Percentiles rank a stretch among this genome's conserved stretches.
Evolutionary conservation across 805 yeast genomes (phyloP).

Genomic region (Blastobotrys peoriensis): DNA sequence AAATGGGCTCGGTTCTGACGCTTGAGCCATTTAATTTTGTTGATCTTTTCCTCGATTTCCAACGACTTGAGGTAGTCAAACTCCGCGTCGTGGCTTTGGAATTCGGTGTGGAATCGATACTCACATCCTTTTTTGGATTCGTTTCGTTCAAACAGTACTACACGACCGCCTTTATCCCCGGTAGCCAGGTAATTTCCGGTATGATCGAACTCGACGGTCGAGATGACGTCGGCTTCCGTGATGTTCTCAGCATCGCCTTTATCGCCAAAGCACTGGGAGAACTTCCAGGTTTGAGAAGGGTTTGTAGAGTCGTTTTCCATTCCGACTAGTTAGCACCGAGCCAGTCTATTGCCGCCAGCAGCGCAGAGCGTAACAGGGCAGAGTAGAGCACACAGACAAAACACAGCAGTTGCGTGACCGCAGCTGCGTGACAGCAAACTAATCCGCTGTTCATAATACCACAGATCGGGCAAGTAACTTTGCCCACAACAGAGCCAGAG

Average conservation of each 20-base stretch:
- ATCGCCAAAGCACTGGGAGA: slow-evolving; percentile 97
- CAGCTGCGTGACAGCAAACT: too few species aligned
- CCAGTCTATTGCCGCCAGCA: too few species aligned
- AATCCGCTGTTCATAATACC: too few species aligned
- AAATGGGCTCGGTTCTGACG: slow-evolving; percentile 87
- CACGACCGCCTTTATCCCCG: slow-evolving; percentile 98
- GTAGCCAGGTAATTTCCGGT: slow-evolving; percentile 95
- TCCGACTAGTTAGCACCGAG: too few species aligned
- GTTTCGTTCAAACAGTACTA: slow-evolving; percentile 89
- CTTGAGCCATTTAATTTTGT: slow-evolving; percentile 93
- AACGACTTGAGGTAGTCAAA: slow-evolving; percentile 92
- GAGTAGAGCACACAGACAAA: too few species aligned
- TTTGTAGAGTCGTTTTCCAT: slow-evolving; percentile 22
- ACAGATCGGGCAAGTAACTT: too few species aligned
- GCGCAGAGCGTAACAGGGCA: too few species aligned
- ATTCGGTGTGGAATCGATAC: slow-evolving; percentile 92
- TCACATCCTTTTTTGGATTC: slow-evolving; percentile 72
- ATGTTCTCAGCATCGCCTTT: slow-evolving; percentile 94
- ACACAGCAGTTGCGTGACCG: too few species aligned
- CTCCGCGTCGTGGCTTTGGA: slow-evolving; percentile 97
- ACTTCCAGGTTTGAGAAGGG: slow-evolving; percentile 56
- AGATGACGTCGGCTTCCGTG: slow-evolving; percentile 94
- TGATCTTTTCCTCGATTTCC: slow-evolving; percentile 97
- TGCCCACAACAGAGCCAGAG: too few species aligned
- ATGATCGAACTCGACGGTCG: slow-evolving; percentile 93